These are phyloP conservation scores for Simplicillium sp. DNA, from an alignment of 2,329 filamentous ascomycete genomes.

Conservation along the genomic window DNA sequence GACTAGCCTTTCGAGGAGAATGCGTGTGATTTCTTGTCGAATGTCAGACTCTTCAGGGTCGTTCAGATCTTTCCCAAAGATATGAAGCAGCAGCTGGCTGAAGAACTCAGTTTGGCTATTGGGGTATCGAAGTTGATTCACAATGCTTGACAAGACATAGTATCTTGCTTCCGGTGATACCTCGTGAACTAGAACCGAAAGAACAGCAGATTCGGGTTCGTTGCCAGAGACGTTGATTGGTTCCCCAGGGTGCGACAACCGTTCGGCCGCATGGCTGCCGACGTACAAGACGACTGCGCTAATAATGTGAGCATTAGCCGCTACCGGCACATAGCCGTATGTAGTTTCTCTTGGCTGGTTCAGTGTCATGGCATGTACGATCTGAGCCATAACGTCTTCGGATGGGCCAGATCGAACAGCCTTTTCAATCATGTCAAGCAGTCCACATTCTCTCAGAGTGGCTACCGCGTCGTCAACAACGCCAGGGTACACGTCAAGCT, in stretches of 20 bases:
- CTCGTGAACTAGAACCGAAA: constrained; percentile 69
- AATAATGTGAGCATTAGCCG: constrained; percentile 61
- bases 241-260: constrained; percentile 47
- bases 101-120: constrained; percentile 91
- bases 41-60: constrained; percentile 73
- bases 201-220: constrained; percentile 53
- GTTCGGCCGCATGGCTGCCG: constrained; percentile 60
- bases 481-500: constrained; percentile 58
- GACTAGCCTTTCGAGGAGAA: constrained; percentile 79
- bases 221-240: constrained; percentile 35
- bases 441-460: constrained; percentile 43
- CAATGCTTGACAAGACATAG: constrained; percentile 72
- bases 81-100: constrained; percentile 70
- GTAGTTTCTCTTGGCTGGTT: constrained; percentile 48
- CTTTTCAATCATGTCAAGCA: constrained; percentile 51
- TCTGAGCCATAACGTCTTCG: constrained; percentile 65
- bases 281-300: constrained; percentile 80
- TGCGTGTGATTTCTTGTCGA: constrained; percentile 81
- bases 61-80: constrained; percentile 68
- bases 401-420: constrained; percentile 52
- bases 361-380: constrained; percentile 63
- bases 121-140: constrained; percentile 86
- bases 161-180: constrained; percentile 72
- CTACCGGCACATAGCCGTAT: constrained; percentile 57
- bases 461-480: constrained; percentile 53